phyloP scores from a whole-genome alignment of 495 filamentous ascomycete species.

The Platismatia glauca region DNA sequence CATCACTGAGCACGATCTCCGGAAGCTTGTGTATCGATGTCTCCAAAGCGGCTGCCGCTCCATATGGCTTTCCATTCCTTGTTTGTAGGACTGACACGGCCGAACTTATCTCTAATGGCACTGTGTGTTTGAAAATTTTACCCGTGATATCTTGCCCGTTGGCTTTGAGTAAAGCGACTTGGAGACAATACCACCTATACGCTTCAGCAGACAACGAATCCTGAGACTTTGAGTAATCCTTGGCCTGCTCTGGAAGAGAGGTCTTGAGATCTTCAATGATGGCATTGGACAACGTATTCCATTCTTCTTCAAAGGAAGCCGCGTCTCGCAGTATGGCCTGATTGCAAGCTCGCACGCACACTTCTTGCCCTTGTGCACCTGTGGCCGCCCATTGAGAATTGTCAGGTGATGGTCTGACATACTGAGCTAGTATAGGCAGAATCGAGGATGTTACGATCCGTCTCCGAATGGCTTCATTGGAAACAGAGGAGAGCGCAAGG shows the following conservation, averaged over 20 bases:
- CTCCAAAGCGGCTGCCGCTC: conserved; percentile 58
- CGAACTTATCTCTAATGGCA: conserved; percentile 36
- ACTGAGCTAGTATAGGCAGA: conserved; percentile 50
- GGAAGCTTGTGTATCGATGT: conserved; percentile 39
- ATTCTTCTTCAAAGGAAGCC: conserved; percentile 37
- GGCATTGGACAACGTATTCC: conserved; percentile 44
- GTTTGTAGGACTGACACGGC: conserved; percentile 43
- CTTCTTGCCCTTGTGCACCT: conserved; percentile 28
- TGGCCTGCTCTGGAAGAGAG: conserved; percentile 70
- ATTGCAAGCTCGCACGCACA: conserved; percentile 36
- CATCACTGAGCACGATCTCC: conserved; percentile 24
- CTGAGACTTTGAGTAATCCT: conserved; percentile 64
- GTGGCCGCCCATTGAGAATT: conserved; percentile 43
- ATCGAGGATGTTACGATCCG: conserved; percentile 41
- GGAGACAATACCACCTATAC: conserved; percentile 53
- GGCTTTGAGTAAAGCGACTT: conserved; percentile 36
- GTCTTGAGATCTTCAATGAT: conserved; percentile 55
- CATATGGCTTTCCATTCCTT: conserved; percentile 76
- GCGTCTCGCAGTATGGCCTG: conserved; percentile 26
- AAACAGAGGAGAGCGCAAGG: conserved; percentile 38
- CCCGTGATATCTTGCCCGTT: conserved; percentile 20
- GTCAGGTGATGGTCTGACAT: conserved; percentile 42
- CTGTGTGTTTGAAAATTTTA: conserved; percentile 27
- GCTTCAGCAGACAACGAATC: conserved; percentile 50
- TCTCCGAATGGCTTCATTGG: conserved; percentile 37